phyloP scores from a whole-genome alignment of 2,329 filamentous ascomycete species.

The Periconia macrospinosa region DNA sequence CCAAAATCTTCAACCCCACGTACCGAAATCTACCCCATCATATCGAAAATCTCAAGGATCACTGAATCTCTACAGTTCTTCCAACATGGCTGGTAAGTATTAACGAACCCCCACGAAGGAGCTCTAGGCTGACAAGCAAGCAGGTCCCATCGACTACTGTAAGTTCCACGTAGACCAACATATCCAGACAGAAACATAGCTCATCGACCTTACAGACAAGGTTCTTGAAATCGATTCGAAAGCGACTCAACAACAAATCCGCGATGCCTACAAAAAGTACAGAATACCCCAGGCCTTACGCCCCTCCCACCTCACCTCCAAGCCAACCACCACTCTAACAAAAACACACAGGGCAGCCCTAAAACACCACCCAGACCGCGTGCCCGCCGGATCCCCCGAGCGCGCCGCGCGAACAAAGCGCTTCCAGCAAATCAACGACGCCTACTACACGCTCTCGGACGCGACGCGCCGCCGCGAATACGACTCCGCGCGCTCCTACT shows the following conservation, averaged over 20 bases:
- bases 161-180: constrained; percentile 5
- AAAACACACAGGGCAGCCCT: constrained; percentile 68
- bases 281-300: neutral
- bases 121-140: constrained; percentile 16
- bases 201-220: constrained; percentile 17
- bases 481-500: constrained; percentile 69
- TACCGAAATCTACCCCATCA: too few species aligned
- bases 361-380: constrained; percentile 91
- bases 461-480: constrained; percentile 76
- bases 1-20: too few species aligned
- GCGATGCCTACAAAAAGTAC: constrained; percentile 91
- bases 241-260: constrained; percentile 80
- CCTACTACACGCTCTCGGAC: constrained; percentile 90
- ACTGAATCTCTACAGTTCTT: neutral
- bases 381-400: constrained; percentile 80
- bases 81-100: constrained; percentile 25
- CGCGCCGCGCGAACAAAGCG: constrained; percentile 78
- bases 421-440: constrained; percentile 91
- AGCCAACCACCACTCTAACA: constrained; percentile 3
- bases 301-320: neutral
- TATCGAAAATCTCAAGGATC: too few species aligned
- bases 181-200: neutral
- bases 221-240: constrained; percentile 69
- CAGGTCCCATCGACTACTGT: constrained; percentile 32
- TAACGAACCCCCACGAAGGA: neutral